Evolutionary conservation across 345 rosid genomes (phyloP).

Genomic region (Citrus glauca): DNA sequence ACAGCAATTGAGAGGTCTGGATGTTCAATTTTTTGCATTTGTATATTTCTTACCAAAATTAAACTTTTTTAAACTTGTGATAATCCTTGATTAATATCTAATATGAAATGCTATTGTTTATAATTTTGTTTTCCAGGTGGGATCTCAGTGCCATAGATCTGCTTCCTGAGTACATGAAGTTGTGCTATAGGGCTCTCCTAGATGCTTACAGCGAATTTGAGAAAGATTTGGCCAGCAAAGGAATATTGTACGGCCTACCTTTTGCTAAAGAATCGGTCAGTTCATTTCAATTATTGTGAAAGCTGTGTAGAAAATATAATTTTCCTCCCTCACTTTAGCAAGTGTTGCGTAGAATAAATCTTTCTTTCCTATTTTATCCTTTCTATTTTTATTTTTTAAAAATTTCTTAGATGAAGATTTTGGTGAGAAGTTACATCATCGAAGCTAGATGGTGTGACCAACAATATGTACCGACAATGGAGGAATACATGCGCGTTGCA

Average conservation of each 20-base stretch:
- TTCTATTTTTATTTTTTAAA: no score
- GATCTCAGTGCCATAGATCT: background rate
- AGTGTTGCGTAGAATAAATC: no score
- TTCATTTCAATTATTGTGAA: background rate
- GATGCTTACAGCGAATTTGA: background rate
- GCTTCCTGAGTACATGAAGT: conserved; percentile 17
- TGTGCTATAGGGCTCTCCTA: background rate
- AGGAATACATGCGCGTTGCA: conserved; percentile 26
- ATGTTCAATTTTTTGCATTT: no score
- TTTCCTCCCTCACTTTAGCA: no score
- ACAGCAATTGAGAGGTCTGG: conserved; percentile 22
- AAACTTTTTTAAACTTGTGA: no score
- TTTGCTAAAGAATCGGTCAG: conserved; percentile 29
- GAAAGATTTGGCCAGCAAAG: background rate
- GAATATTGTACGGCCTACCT: background rate
- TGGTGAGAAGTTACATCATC: conserved; percentile 9
- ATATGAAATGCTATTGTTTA: no score
- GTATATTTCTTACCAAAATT: no score
- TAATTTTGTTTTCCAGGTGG: background rate
- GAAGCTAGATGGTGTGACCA: conserved; percentile 31
- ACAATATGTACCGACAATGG: conserved; percentile 18
- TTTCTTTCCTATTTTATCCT: no score
- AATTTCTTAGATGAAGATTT: conserved; percentile 20
- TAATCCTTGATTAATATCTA: no score
- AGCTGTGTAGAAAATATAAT: no score